phyloP scores from a whole-genome alignment of 2,329 filamentous ascomycete species.

The Calonectria pauciramosa region DNA sequence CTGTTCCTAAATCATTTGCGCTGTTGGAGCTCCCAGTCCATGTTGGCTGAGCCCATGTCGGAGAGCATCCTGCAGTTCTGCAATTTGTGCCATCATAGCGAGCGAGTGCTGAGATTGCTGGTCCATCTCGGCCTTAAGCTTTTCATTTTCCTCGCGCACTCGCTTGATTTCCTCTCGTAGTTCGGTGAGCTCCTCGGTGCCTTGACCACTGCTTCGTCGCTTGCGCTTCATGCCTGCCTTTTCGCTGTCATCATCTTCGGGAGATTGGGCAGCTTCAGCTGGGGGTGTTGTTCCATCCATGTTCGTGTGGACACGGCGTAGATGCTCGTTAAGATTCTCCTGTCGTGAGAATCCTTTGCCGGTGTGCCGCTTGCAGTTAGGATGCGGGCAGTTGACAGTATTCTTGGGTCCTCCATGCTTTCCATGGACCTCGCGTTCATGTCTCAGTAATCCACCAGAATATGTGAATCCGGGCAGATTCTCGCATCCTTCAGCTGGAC shows the following conservation, averaged over 20 bases:
- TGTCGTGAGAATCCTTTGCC: slow-evolving; percentile 93
- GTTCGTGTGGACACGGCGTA: slow-evolving; percentile 86
- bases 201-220: slow-evolving; percentile 51
- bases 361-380: slow-evolving; percentile 88
- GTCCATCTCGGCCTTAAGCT: slow-evolving; percentile 65
- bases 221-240: slow-evolving; percentile 64
- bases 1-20: slow-evolving; percentile 54
- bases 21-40: slow-evolving; percentile 54
- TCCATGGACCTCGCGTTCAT: slow-evolving; percentile 93
- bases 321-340: slow-evolving; percentile 94
- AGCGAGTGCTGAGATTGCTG: slow-evolving; percentile 62
- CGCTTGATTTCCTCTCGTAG: slow-evolving; percentile 77
- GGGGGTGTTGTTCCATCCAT: slow-evolving; percentile 53
- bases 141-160: slow-evolving; percentile 74
- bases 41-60: slow-evolving; percentile 51
- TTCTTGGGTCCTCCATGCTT: slow-evolving; percentile 92
- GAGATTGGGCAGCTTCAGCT: slow-evolving; percentile 53
- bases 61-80: slow-evolving; percentile 60
- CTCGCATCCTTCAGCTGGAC: slow-evolving; percentile 84
- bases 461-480: slow-evolving; percentile 97
- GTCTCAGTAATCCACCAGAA: slow-evolving; percentile 87
- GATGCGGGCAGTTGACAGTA: slow-evolving; percentile 86
- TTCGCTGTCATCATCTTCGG: slow-evolving; percentile 63
- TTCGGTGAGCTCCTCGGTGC: slow-evolving; percentile 62
- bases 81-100: slow-evolving; percentile 64